phyloP scores from a whole-genome alignment of 305 asterid species.

The Fraxinus sp. region DNA sequence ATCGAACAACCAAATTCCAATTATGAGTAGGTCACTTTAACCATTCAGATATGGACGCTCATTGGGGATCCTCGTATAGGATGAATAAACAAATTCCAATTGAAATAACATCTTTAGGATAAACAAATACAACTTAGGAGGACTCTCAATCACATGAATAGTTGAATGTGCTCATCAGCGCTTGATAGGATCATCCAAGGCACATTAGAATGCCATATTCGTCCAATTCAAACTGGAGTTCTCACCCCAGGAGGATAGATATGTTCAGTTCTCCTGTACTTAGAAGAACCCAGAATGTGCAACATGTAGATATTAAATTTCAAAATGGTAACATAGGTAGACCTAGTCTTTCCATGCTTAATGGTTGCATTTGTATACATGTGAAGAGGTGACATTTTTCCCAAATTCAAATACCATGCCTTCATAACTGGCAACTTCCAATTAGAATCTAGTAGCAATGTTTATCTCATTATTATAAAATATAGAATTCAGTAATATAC shows the following conservation, averaged over 20 bases:
- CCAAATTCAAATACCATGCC: neutral
- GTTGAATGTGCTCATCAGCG: neutral
- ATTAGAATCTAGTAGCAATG: neutral
- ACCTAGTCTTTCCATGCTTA: neutral
- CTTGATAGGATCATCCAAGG: neutral
- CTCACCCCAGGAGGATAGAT: neutral
- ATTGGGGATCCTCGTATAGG: too few relatives aligned
- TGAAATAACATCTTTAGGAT: too few relatives aligned
- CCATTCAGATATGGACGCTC: too few relatives aligned
- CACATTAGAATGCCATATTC: neutral
- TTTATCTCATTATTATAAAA: neutral
- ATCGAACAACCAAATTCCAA: too few relatives aligned
- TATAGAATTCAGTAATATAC: neutral
- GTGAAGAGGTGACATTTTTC: neutral
- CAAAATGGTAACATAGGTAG: neutral
- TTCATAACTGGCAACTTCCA: neutral
- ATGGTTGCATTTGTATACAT: neutral
- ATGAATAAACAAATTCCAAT: too few relatives aligned
- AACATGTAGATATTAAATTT: neutral
- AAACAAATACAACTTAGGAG: neutral
- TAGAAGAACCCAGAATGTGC: neutral
- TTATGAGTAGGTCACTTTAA: too few relatives aligned
- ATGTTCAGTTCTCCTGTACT: neutral
- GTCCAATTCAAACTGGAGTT: neutral
- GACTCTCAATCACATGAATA: neutral